A percentile compares a stretch with the other conserved stretches of the same genome.
These are phyloP conservation scores for Zygoascus tannicola DNA, from an alignment of 805 yeast genomes.

Conservation along the genomic window DNA sequence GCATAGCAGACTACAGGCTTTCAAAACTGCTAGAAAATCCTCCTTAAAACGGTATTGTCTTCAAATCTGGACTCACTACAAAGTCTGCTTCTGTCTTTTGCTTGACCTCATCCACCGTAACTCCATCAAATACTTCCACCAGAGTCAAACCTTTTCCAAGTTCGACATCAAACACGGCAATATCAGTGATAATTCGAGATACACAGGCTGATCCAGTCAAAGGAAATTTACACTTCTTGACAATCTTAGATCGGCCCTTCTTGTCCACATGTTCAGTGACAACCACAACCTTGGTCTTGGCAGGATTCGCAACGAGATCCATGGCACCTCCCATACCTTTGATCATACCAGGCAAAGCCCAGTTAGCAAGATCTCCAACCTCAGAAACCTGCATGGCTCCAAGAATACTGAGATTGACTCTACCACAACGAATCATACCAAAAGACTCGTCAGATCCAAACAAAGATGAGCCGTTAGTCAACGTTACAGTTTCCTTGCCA, in stretches of 20 bases:
- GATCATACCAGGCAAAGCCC: constrained; percentile 44
- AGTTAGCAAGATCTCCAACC: constrained; percentile 42
- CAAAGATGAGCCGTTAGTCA: constrained; percentile 38
- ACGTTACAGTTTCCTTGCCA: constrained; percentile 43
- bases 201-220: constrained; percentile 40
- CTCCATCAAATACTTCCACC: constrained; percentile 35
- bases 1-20: too few relatives aligned
- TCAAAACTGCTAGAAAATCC: too few relatives aligned
- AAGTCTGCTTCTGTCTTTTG: constrained; percentile 36
- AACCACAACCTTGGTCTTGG: constrained; percentile 37
- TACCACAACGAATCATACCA: constrained; percentile 41
- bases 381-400: constrained; percentile 44
- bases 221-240: constrained; percentile 37
- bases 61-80: constrained; percentile 20
- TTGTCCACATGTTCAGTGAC: constrained; percentile 41
- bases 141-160: constrained; percentile 32
- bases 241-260: constrained; percentile 39
- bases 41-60: constrained; percentile 6
- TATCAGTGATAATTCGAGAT: constrained; percentile 36
- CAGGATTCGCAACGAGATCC: constrained; percentile 43
- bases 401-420: constrained; percentile 35
- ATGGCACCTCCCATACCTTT: constrained; percentile 50
- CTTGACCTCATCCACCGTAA: constrained; percentile 33
- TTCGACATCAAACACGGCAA: constrained; percentile 41
- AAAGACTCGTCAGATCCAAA: constrained; percentile 45